Base-by-base conservation (phyloP, 192 early-diverging fungal species). In the Cetraspora pellucida region DNA sequence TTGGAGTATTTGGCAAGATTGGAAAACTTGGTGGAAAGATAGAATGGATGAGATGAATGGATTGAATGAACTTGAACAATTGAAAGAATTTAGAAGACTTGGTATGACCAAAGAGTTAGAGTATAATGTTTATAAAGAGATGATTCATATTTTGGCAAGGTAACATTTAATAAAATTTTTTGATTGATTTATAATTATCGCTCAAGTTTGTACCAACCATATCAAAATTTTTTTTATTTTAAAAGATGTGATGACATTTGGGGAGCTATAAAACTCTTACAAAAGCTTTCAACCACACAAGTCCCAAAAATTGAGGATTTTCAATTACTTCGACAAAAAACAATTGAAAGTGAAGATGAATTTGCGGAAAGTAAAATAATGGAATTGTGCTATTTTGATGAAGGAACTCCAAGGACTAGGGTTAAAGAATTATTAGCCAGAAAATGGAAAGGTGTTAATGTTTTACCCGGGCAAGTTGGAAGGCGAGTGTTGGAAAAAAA, bases 1-100 rank as follows among this genome's bases (percentile, higher is more conserved):
- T 13, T 89, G 88, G 80, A 86, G 85, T 13, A 84, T 92, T 13
- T 94, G 92, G 88, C 79, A 87, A 61, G 88, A 92, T 63, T 91
- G 86, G 82, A 82, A 90, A 65, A 77, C 82, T 7, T 93, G 91
- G 89, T 82, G 84, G 10, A 79, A 82, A 59, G 75, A 77, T 9
- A 78, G 74, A 19, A 81, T 52, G 65, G 72, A 77, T 14, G 65
- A 84, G 37, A 77, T 81, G 45, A 66, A 23, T 45, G 19, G 25
- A 13, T 14, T 37, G 13, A 31, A 74, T 72, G 61, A 43, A 28
- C 50, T 75, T 28, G 68, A 72, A 27, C 19, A 54, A 1, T 46
- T 28, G 31, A 61, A 58, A 25, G 55, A 65, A 30, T 54, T 58
- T 30, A 52, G 64, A 77, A 59, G 61, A 52, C 16, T 63, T 27